Base-by-base conservation (phyloP, 106 monocot genomes). In the Alisma plantagoaquatica region DNA sequence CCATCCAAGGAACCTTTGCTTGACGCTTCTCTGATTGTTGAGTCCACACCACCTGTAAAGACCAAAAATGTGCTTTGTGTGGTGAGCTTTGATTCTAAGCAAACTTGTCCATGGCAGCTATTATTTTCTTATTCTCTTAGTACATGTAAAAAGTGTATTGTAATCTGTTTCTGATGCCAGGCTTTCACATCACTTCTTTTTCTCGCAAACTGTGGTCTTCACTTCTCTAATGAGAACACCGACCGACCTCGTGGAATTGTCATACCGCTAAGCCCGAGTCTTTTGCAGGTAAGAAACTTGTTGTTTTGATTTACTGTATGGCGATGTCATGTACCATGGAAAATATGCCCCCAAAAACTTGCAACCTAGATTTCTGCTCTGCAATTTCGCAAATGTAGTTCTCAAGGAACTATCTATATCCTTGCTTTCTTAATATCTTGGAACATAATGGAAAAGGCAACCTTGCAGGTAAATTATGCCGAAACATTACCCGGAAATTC, bases 201-300 rank as follows among this genome's bases (percentile, higher is more conserved):
- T 12, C 24, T 83, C 29, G 75, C 43, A 23, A 51, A 41, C 23
- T 54, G 57, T 25, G 12, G 59, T 33, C 23, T 75, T 17, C 53
- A 70, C 43, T 19, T 59, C 53, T 66, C 62, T 1, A 21, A 54
- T 18, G 55, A 43, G 11, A 43, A n/a, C 23, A 20, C 24, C 30
- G 41, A 46, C 35, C 21, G 33, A 23, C 26, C 65, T n/a, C 57
- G 21, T 63, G 74, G 72, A 60, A 49, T 53, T 51, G 74, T 93
- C 46, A 65, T 87, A 45, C 59, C 51, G 33, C 31, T 77, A 8
- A 75, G 83, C 27, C 70, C 87, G 44, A 93, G 75, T 52, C 70
- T 93, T 53, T 74, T 93, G 27, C 78, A 80, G 68, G 81, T 77
- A 52, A n/a, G n/a, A n/a, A n/a, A n/a, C n/a, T n/a, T n/a, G n/a